Evolutionary conservation across 2,329 filamentous ascomycete species (phyloP), one percentile per base, ranked within the genome.

Genomic region (Pestalotiopsis sp.): DNA sequence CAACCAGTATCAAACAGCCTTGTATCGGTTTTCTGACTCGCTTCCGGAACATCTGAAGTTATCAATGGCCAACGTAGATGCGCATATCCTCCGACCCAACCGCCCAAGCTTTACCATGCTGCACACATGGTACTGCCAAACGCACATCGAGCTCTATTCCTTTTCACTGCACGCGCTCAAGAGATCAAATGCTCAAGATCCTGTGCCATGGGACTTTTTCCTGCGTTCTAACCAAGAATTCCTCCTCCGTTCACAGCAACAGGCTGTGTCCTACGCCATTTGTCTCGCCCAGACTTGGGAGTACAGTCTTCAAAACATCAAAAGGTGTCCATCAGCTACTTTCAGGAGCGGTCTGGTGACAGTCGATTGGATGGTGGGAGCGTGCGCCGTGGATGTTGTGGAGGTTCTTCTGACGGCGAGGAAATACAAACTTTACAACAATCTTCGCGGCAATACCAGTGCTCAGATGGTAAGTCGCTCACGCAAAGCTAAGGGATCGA

Each of bases 281-380:
- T 64, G 67, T 57, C 63, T 66, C 13, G 66, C 68, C 2, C 68
- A 70, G 14, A 68, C 66, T 49, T 70, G 68, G 68, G 64, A 64
- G 4, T 68, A 66, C 39, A 41, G 64, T 41, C 56, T 68, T 23
- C 66, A 68, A n/a, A 25, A 66, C 23, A 66, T 70, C 39, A 31
- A 62, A 27, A 63, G 62, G 7, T 39, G 38, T 12, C 39, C 62
- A 9, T 49, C 36, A 13, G 56, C 60, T 3, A n/a, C 52, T 25
- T 17, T 70, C n/a, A 65, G 38, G 20, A 52, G 66, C n/a, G 66
- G 63, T 12, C 62, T 70, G 14, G 63, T 66, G 20, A 68, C 68
- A 23, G 62, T 68, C 45, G 68, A 70, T 41, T 70, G 68, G 68
- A 68, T 70, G 68, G 59, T 70, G 20, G 68, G 68, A 7, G 68